Conservation (phyloP, 345 rosid genomes). For the Populus deltoides region DNA sequence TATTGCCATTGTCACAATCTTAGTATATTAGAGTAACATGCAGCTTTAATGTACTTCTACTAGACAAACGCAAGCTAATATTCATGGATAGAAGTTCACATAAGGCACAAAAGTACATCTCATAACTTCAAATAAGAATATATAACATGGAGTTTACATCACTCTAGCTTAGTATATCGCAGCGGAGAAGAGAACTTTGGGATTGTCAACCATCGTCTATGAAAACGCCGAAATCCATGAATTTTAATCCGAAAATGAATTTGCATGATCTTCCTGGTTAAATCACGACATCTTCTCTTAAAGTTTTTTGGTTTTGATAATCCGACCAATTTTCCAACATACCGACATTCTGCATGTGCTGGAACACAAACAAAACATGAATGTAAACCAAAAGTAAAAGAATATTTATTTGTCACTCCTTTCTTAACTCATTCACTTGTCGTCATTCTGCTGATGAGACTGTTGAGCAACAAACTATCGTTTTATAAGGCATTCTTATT, state of each 20-base stretch:
- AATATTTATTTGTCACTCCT: not conserved
- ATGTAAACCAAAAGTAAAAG: not conserved
- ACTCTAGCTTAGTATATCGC: constrained; percentile 51
- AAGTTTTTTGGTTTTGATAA: constrained; percentile 39
- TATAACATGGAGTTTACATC: not conserved
- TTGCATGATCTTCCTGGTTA: constrained; percentile 52
- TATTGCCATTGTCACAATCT: not conserved
- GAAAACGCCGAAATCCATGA: constrained; percentile 57
- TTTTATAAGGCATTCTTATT: not conserved
- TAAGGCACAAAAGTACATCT: not conserved
- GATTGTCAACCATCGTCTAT: constrained; percentile 46
- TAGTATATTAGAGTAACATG: not conserved
- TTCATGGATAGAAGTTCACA: constrained; percentile 1
- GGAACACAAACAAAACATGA: constrained; percentile 10
- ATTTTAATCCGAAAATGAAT: constrained; percentile 61
- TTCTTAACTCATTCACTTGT: not conserved
- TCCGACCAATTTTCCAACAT: constrained; percentile 36
- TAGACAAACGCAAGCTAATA: not conserved
- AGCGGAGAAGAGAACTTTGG: constrained; percentile 53
- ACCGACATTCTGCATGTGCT: constrained; percentile 40
- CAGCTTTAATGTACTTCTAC: not conserved
- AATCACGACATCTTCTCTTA: constrained; percentile 44
- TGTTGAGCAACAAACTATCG: not conserved
- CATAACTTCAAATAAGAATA: constrained; percentile 1
- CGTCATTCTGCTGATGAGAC: not conserved